Evolutionary conservation across 2,329 filamentous ascomycete species (phyloP), one percentile per base, ranked within the genome.

Genomic region (Huntiella decipiens): DNA sequence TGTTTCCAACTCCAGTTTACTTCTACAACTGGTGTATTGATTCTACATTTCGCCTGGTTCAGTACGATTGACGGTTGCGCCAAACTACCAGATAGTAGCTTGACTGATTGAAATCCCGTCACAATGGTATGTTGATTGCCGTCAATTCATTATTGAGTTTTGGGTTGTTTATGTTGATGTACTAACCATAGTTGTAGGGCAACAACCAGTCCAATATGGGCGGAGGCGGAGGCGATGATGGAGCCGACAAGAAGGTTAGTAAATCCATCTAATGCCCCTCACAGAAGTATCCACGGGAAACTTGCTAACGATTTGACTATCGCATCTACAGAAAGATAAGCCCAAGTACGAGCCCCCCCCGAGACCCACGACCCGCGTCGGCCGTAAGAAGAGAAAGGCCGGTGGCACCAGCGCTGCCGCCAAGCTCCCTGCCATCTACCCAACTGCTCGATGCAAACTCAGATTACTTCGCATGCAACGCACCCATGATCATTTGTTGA

Each of bases 281-380:
- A 39, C 10, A 39, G 16, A n/a, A 13, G 13, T 16, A 16, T 19
- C 10, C 16, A 4, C 13, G 13, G 11, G 3, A 11, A 15, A 17
- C 12, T 17, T 43, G 32, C 45, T 47, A 32, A 42, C 22, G 13
- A 11, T 11, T 19, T 12, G 7, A 15, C 4, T 35, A 12, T 41
- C 10, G 15, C 43, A 16, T 35, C n/a, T 50, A 55, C 58, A 94
- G 88, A 96, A 98, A 74, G 88, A 98, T 52, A 98, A 98, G 79
- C 91, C 91, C 61, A 96, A 94, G 82, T 98, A 98, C 71, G 91
- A 98, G 66, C 91, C 91, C 53, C 91, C 91, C 55, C 91, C 91
- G 63, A 81, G 88, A 58, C 91, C 91, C 52, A 98, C 91, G 52
- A 96, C 91, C 54, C 84, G 91, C 61, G 81, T 98, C 61, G 91